Percentiles rank a stretch among this genome's conserved stretches.
These are phyloP conservation scores for Zygosaccharomyces pseudobailii DNA, from an alignment of 1,139 yeast species.

Conservation along the genomic window DNA sequence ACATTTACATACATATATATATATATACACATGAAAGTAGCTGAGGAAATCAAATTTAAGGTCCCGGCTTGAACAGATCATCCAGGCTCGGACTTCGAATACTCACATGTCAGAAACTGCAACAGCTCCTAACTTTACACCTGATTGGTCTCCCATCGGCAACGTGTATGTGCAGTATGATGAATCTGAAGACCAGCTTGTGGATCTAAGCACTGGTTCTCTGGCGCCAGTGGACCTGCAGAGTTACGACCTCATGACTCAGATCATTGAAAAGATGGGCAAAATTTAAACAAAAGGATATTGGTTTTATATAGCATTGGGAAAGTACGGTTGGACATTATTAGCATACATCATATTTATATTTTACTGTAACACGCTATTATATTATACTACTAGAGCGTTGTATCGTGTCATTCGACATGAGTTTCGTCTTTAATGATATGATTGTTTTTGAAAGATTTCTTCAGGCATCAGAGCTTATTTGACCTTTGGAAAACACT, in stretches of 20 bases:
- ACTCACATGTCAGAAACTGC: slow-evolving; percentile 7
- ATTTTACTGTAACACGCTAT: neutral
- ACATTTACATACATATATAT: neutral
- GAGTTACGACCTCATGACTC: slow-evolving; percentile 23
- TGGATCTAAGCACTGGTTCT: slow-evolving; percentile 31
- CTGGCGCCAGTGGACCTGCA: slow-evolving; percentile 24
- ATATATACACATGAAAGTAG: neutral
- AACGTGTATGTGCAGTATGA: slow-evolving; percentile 4
- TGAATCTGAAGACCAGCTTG: slow-evolving; percentile 26
- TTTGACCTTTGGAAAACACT: neutral
- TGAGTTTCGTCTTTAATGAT: neutral
- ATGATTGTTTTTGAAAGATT: neutral
- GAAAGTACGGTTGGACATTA: neutral
- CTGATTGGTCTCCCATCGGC: neutral
- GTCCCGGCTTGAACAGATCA: too few species aligned
- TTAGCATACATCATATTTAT: neutral
- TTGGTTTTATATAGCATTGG: neutral
- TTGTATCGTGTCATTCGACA: neutral
- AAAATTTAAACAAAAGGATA: slow-evolving; percentile 14
- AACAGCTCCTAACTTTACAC: neutral
- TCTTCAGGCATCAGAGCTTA: neutral
- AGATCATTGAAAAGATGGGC: slow-evolving; percentile 23
- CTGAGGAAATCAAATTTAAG: neutral
- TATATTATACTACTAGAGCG: neutral
- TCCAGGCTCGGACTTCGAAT: neutral